Percentiles rank a stretch among this genome's conserved stretches.
Evolutionary conservation across 495 filamentous ascomycete genomes (phyloP).

Genomic region (Penicillium robsamsonii): DNA sequence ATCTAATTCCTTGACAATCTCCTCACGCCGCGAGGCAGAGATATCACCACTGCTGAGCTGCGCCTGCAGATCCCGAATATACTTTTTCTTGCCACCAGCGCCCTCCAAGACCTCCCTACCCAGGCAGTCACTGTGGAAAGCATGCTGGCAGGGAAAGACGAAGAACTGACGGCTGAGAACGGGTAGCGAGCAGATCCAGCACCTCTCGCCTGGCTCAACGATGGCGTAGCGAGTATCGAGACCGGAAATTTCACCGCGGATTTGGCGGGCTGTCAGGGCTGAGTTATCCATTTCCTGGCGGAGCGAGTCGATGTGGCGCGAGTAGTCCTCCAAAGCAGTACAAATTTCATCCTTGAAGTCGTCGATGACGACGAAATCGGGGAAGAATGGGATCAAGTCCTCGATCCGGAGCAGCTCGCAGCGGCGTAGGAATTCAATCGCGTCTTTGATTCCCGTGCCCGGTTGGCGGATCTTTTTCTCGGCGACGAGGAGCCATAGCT

Average conservation of each 20-base stretch:
- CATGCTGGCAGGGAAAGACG: constrained; percentile 97
- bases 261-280: constrained; percentile 80
- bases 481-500: constrained; percentile 90
- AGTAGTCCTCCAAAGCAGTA: constrained; percentile 86
- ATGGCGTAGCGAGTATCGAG: constrained; percentile 91
- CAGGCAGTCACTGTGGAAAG: constrained; percentile 92
- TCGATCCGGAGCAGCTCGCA: constrained; percentile 93
- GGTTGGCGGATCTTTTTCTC: constrained; percentile 85
- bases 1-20: constrained; percentile 85
- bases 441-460: constrained; percentile 81
- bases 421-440: constrained; percentile 88
- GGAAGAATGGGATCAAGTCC: constrained; percentile 96
- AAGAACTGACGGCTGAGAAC: constrained; percentile 90
- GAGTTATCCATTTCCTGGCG: constrained; percentile 95
- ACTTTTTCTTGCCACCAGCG: constrained; percentile 67
- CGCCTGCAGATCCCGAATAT: constrained; percentile 81
- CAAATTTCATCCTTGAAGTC: constrained; percentile 99
- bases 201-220: constrained; percentile 93
- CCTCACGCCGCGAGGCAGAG: constrained; percentile 66
- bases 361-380: constrained; percentile 98
- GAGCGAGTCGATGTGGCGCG: constrained; percentile 81
- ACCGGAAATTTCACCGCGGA: constrained; percentile 78
- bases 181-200: constrained; percentile 81
- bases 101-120: constrained; percentile 76
- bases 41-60: constrained; percentile 71